Conservation (phyloP, 495 filamentous ascomycete species). For the Xylaria flabelliformis region DNA sequence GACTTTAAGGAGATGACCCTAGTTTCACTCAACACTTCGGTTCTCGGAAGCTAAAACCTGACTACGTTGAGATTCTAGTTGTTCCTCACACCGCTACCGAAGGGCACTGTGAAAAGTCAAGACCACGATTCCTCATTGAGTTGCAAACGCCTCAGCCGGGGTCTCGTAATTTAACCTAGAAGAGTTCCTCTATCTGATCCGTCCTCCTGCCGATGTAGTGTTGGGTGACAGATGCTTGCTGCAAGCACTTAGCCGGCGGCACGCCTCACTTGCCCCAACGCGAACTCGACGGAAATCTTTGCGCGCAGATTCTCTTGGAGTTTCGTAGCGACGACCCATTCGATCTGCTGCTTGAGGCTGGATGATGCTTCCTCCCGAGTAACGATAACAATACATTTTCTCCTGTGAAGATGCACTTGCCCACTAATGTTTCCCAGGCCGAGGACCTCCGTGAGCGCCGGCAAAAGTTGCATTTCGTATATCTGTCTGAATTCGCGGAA, state of each 20-base stretch:
- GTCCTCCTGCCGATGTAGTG: not conserved
- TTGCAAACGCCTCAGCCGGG: not conserved
- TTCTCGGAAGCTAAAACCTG: not conserved
- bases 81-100: not conserved
- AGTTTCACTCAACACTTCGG: not conserved
- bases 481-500: slow-evolving; percentile 5
- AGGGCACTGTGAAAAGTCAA: not conserved
- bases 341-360: slow-evolving; percentile 8
- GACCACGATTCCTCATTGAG: not conserved
- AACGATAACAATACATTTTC: not conserved
- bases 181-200: not conserved
- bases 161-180: not conserved
- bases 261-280: not conserved
- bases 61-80: not conserved
- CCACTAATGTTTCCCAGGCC: not conserved
- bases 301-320: not conserved
- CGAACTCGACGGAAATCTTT: slow-evolving; percentile 10
- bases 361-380: not conserved
- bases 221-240: not conserved
- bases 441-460: slow-evolving; percentile 21
- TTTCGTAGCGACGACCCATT: not conserved
- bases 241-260: not conserved
- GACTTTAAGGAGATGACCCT: not conserved
- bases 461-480: slow-evolving; percentile 8
- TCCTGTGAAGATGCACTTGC: slow-evolving; percentile 4